Conservation (phyloP, 192 early-diverging fungal genomes). For the Backusella luteola region DNA sequence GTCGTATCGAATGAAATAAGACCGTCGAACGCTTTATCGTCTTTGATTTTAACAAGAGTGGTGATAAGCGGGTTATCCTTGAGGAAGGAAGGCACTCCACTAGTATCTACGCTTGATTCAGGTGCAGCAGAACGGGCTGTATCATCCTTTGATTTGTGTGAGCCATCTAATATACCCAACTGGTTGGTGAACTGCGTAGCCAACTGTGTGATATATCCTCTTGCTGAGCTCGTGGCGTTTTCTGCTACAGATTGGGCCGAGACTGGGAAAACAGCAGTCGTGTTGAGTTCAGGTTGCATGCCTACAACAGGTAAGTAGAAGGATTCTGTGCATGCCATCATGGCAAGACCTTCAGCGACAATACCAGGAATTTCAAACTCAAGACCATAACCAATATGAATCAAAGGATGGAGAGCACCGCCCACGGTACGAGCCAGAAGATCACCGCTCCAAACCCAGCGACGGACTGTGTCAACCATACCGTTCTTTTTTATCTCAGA, state of each 20-base stretch:
- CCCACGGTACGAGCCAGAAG: conserved; percentile 44
- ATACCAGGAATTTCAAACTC: conserved; percentile 57
- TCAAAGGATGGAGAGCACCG: conserved; percentile 59
- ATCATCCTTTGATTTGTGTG: background rate
- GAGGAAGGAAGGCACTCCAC: background rate
- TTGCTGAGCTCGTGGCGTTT: background rate
- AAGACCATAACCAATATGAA: conserved; percentile 61
- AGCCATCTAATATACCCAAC: background rate
- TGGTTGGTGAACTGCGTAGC: background rate
- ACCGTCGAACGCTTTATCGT: conserved; percentile 27
- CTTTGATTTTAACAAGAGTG: conserved; percentile 33
- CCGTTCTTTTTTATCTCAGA: conserved; percentile 42
- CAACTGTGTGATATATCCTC: background rate
- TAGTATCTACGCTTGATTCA: background rate
- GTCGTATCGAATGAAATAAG: conserved; percentile 2
- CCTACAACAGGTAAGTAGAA: conserved; percentile 23
- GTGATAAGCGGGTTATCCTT: conserved; percentile 28
- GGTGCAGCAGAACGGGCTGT: background rate
- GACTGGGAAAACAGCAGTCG: background rate
- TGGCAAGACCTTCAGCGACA: conserved; percentile 50
- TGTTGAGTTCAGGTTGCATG: background rate
- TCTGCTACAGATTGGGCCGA: background rate
- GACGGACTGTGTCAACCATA: conserved; percentile 30
- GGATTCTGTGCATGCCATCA: conserved; percentile 41
- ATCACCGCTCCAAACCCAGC: conserved; percentile 47